phyloP scores from a whole-genome alignment of 352 stramenopile genomes.

The Pythium dissotocum region DNA sequence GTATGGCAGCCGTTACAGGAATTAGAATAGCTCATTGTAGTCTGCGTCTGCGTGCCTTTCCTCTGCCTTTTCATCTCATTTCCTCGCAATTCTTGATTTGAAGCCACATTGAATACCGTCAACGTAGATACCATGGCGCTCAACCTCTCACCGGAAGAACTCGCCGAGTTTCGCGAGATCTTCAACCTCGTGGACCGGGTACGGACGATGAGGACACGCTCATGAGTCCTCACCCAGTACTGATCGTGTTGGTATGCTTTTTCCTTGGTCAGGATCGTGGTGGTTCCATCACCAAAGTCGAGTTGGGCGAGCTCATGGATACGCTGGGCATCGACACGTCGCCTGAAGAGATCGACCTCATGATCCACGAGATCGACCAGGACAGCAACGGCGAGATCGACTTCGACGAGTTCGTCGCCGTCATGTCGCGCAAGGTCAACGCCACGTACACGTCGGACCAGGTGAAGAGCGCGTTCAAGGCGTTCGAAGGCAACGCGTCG shows the following conservation, averaged over 20 bases:
- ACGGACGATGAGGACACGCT: neutral
- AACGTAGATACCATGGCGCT: constrained; percentile 43
- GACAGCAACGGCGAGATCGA: constrained; percentile 94
- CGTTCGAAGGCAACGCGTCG: constrained; percentile 66
- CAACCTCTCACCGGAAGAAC: constrained; percentile 74
- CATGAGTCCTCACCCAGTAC: neutral
- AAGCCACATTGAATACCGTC: neutral
- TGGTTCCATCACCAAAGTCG: constrained; percentile 93
- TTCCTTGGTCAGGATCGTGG: constrained; percentile 74
- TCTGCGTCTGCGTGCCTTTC: neutral
- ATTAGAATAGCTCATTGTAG: neutral
- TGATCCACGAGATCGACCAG: constrained; percentile 96
- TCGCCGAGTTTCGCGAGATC: constrained; percentile 93
- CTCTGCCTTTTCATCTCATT: neutral
- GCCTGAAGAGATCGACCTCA: constrained; percentile 92
- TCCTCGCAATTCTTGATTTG: neutral
- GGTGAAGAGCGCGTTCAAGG: constrained; percentile 90
- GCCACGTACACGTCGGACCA: constrained; percentile 92
- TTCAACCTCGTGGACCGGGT: constrained; percentile 94
- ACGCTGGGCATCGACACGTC: constrained; percentile 93
- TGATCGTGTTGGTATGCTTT: neutral
- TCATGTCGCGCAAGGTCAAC: constrained; percentile 95
- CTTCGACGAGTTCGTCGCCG: constrained; percentile 94
- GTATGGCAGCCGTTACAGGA: neutral
- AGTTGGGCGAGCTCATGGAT: constrained; percentile 93